Conservation (phyloP, 2,329 filamentous ascomycete species). For the Pestalotiopsis sp. region DNA sequence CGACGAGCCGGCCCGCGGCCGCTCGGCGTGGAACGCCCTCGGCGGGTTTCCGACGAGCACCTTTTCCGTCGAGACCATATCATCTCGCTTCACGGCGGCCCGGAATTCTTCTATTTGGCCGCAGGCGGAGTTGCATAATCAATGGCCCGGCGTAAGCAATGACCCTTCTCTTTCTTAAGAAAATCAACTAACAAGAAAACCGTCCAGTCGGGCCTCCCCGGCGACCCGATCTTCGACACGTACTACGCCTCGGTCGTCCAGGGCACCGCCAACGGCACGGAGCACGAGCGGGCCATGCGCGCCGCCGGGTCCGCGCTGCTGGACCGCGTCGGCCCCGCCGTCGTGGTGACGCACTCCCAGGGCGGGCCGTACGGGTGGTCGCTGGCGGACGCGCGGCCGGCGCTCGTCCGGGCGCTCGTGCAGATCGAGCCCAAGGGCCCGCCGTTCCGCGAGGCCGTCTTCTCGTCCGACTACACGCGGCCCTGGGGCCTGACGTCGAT, state of each 20-base stretch:
- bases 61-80: conserved; percentile 12
- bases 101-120: conserved; percentile 10
- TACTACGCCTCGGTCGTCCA: conserved; percentile 15
- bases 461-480: conserved; percentile 19
- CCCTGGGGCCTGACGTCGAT: conserved; percentile 32
- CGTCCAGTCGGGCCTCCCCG: not conserved
- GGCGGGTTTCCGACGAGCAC: conserved; percentile 1
- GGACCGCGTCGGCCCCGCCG: conserved; percentile 5
- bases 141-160: conserved; percentile 17
- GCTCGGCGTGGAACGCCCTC: conserved; percentile 30
- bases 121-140: conserved; percentile 16
- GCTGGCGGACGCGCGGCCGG: conserved; percentile 15
- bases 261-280: conserved; percentile 9
- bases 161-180: not conserved
- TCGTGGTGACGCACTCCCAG: conserved; percentile 16
- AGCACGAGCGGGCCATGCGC: conserved; percentile 11
- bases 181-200: no score
- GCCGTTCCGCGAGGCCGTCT: conserved; percentile 22
- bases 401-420: conserved; percentile 11
- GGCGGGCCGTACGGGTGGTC: conserved; percentile 14
- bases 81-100: conserved; percentile 13
- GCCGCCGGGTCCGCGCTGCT: conserved; percentile 11
- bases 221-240: conserved; percentile 17
- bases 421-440: conserved; percentile 16
- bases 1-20: conserved; percentile 32